A percentile compares a stretch with the other conserved stretches of the same genome.
These are phyloP conservation scores for Echria macrotheca DNA, from an alignment of 495 filamentous ascomycete genomes.

Conservation along the genomic window DNA sequence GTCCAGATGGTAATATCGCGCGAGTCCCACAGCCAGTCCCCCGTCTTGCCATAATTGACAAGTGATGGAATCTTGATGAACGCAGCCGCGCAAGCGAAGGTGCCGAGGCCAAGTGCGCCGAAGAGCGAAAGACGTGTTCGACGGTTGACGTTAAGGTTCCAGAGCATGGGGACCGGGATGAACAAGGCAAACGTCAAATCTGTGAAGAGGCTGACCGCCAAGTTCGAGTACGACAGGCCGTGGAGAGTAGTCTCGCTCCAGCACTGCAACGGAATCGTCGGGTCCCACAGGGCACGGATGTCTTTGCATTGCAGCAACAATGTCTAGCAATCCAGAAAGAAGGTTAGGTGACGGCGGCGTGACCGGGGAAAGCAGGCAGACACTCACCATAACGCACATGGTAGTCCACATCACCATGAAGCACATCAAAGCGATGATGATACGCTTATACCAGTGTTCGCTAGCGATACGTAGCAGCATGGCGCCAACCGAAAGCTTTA, in stretches of 20 bases:
- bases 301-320: slow-evolving; percentile 26
- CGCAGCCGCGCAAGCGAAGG: slow-evolving; percentile 42
- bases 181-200: slow-evolving; percentile 40
- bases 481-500: slow-evolving; percentile 43
- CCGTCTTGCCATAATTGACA: slow-evolving; percentile 31
- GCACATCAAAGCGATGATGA: slow-evolving; percentile 27
- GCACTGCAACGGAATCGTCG: slow-evolving; percentile 27
- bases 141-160: slow-evolving; percentile 38
- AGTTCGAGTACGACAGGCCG: slow-evolving; percentile 31
- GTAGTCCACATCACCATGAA: slow-evolving; percentile 37
- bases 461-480: slow-evolving; percentile 39
- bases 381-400: slow-evolving; percentile 20
- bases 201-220: slow-evolving; percentile 36
- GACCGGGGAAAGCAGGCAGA: too few relatives aligned
- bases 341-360: too few relatives aligned
- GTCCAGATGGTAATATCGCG: slow-evolving; percentile 21
- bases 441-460: slow-evolving; percentile 25
- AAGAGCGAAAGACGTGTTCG: slow-evolving; percentile 36
- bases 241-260: slow-evolving; percentile 28
- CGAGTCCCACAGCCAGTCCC: slow-evolving; percentile 44
- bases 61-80: slow-evolving; percentile 40
- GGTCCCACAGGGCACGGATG: slow-evolving; percentile 33
- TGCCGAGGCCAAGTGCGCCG: slow-evolving; percentile 37
- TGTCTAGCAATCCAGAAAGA: slow-evolving; percentile 1
- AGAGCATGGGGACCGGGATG: slow-evolving; percentile 40